These are phyloP conservation scores for Cutaneotrichosporon dermatis DNA, from an alignment of 1,284 basidiomycete species.

Conservation along the genomic window DNA sequence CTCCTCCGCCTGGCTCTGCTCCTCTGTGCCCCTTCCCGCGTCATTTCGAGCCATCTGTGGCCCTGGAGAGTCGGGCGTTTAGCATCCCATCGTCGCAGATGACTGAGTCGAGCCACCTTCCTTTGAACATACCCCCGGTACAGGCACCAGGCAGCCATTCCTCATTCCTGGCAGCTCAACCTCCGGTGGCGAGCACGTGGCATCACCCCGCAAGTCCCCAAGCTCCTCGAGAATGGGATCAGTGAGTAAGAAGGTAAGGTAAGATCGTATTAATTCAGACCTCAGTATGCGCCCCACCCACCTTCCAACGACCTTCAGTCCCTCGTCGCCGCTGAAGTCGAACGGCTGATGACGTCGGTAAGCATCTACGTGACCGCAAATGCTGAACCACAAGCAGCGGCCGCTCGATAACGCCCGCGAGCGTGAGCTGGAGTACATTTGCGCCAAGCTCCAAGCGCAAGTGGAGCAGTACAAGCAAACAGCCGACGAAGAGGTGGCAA, in stretches of 20 bases:
- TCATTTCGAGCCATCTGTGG: no score
- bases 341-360: neutral
- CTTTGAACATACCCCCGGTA: no score
- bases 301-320: neutral
- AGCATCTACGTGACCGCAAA: neutral
- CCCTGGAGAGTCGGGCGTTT: no score
- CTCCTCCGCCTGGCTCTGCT: no score
- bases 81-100: no score
- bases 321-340: neutral
- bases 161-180: no score
- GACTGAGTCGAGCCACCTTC: no score
- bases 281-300: neutral
- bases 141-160: no score
- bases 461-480: neutral
- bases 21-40: no score
- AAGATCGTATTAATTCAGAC: neutral
- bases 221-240: neutral
- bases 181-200: neutral
- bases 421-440: no score
- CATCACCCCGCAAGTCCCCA: neutral
- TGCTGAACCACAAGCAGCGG: no score
- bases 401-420: no score
- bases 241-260: neutral
- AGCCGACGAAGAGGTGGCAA: neutral
- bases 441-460: neutral